Evolutionary conservation across 208 protist species (phyloP).

Genomic region (Acanthamoeba healyi): DNA sequence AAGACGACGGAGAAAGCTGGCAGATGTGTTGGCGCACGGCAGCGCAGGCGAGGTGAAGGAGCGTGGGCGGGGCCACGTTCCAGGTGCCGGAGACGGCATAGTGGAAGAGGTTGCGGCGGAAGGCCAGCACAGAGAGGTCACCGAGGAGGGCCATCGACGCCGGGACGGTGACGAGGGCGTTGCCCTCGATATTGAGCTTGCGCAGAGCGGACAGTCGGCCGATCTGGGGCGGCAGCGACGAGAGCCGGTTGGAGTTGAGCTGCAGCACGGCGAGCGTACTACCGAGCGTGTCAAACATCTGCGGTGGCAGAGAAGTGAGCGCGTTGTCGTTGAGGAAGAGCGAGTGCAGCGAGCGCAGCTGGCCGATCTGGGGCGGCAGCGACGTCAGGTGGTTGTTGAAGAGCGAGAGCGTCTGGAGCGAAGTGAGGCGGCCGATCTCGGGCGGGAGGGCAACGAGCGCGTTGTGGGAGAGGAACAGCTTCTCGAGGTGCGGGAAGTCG

Average conservation of each 20-base stretch:
- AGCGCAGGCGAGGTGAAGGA: conserved; percentile 59
- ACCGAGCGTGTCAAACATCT: neutral
- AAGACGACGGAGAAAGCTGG: neutral
- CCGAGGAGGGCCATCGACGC: neutral
- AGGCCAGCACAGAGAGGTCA: conserved; percentile 56
- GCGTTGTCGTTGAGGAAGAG: conserved; percentile 67
- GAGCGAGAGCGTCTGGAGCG: conserved; percentile 29
- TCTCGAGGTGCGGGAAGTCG: conserved; percentile 38
- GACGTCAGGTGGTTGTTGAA: conserved; percentile 55
- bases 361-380: conserved; percentile 43
- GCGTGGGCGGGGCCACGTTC: neutral
- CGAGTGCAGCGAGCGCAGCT: conserved; percentile 44
- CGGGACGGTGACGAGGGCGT: conserved; percentile 19
- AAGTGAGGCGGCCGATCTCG: conserved; percentile 49
- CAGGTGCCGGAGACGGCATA: conserved; percentile 20
- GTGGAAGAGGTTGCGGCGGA: conserved; percentile 57
- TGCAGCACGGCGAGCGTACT: neutral
- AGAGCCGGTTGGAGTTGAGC: conserved; percentile 50
- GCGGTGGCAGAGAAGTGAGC: conserved; percentile 37
- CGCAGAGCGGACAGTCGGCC: neutral
- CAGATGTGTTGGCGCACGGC: neutral
- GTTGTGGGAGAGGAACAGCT: conserved; percentile 73
- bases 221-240: conserved; percentile 22
- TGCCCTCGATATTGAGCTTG: conserved; percentile 37
- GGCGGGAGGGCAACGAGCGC: conserved; percentile 21